phyloP scores from a whole-genome alignment of 306 rosid species.

The Dicorynia guianensis region DNA sequence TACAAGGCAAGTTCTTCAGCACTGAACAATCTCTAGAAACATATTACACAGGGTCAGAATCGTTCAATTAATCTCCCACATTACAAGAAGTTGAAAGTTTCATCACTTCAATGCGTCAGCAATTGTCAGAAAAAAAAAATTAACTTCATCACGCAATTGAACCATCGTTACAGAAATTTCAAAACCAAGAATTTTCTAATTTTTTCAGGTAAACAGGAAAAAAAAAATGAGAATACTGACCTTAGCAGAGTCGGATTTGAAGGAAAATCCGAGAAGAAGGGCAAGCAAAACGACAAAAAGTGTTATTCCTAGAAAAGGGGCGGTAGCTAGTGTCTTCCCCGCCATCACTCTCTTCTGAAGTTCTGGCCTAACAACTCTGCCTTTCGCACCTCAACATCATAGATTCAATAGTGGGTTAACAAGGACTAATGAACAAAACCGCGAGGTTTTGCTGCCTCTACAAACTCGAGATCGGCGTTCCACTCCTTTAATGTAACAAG shows the following conservation, averaged over 20 bases:
- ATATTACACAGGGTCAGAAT: constrained; percentile 37
- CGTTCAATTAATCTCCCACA: constrained; percentile 28
- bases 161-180: neutral
- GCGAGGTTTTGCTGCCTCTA: no score
- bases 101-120: neutral
- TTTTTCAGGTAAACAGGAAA: neutral
- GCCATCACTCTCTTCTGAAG: constrained; percentile 40
- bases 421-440: no score
- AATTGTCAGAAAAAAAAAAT: neutral
- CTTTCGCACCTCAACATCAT: neutral
- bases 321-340: constrained; percentile 45
- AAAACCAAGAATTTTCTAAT: constrained; percentile 13
- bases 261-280: constrained; percentile 47
- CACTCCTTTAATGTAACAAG: no score
- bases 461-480: no score
- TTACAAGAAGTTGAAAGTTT: neutral
- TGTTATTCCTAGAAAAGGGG: constrained; percentile 54
- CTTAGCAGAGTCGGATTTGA: constrained; percentile 49
- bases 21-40: constrained; percentile 71
- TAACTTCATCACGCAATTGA: neutral
- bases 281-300: constrained; percentile 51
- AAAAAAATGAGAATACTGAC: constrained; percentile 32
- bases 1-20: constrained; percentile 76
- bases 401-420: no score
- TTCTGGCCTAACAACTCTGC: neutral